These are phyloP conservation scores for Ephemerocybe angulata DNA, from an alignment of 768 basidiomycete genomes.

Conservation along the genomic window DNA sequence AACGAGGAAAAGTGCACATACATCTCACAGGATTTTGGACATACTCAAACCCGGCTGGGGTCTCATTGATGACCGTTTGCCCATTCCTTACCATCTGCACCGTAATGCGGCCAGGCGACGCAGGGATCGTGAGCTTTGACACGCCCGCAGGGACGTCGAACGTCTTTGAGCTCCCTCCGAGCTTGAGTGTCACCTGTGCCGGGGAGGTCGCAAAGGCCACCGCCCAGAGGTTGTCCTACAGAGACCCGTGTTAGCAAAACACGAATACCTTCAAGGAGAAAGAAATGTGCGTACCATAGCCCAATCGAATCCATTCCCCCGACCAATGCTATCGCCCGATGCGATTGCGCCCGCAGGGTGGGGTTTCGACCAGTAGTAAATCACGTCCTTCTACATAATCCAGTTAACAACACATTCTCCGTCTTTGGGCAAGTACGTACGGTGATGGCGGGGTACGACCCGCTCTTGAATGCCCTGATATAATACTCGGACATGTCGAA, in stretches of 20 bases:
- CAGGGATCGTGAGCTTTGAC: slow-evolving; percentile 56
- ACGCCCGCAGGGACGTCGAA: slow-evolving; percentile 50
- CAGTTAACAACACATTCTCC: not conserved
- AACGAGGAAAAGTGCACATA: slow-evolving; percentile 18
- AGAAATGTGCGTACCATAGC: not conserved
- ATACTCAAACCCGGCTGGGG: slow-evolving; percentile 43
- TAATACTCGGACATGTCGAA: slow-evolving; percentile 63
- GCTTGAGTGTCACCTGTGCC: slow-evolving; percentile 49
- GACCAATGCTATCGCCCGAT: not conserved
- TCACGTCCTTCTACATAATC: slow-evolving; percentile 37
- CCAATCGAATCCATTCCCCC: not conserved
- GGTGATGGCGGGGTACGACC: slow-evolving; percentile 53
- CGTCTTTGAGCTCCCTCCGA: slow-evolving; percentile 36
- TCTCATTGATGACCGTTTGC: slow-evolving; percentile 46
- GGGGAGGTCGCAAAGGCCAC: slow-evolving; percentile 54
- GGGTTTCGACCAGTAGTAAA: slow-evolving; percentile 57
- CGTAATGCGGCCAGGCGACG: slow-evolving; percentile 53
- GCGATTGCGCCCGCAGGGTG: not conserved
- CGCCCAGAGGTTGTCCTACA: slow-evolving; percentile 61
- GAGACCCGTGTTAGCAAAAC: not conserved
- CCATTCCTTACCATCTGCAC: slow-evolving; percentile 53
- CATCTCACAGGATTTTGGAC: slow-evolving; percentile 32
- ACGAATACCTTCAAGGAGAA: not conserved
- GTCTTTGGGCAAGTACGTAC: slow-evolving; percentile 36
- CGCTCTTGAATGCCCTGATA: slow-evolving; percentile 65